Conservation (phyloP, 2,329 filamentous ascomycete genomes). For the Apiospora aurea region DNA sequence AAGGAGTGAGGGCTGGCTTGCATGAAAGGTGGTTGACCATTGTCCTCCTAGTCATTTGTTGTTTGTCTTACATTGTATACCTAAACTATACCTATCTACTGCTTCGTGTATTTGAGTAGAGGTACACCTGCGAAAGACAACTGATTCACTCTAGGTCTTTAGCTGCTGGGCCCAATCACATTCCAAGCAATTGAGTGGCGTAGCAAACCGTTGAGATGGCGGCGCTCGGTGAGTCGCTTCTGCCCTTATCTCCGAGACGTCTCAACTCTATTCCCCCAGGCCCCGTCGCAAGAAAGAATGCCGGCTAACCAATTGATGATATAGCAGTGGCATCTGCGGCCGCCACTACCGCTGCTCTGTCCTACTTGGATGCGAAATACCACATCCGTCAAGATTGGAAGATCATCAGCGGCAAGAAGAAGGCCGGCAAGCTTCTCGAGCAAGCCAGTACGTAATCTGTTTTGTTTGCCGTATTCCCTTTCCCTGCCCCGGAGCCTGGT, state of each 20-base stretch:
- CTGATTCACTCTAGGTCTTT: neutral
- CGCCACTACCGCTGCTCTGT: conserved; percentile 47
- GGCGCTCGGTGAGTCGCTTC: conserved; percentile 14
- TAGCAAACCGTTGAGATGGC: conserved; percentile 16
- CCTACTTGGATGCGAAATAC: conserved; percentile 74
- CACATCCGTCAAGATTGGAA: conserved; percentile 69
- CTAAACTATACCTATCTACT: neutral
- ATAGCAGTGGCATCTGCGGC: conserved; percentile 40
- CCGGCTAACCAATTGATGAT: neutral
- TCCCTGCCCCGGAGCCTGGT: neutral
- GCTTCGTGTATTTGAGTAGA: neutral
- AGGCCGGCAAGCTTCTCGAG: conserved; percentile 51
- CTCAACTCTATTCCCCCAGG: neutral
- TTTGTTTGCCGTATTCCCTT: conserved; percentile 24
- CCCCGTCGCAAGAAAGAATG: neutral
- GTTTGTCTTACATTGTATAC: neutral
- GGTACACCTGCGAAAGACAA: neutral
- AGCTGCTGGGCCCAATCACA: neutral
- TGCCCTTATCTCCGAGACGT: conserved; percentile 4
- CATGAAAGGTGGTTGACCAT: neutral
- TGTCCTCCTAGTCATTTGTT: neutral
- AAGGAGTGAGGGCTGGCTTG: neutral
- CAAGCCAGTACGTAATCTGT: conserved; percentile 52
- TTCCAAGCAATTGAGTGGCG: neutral
- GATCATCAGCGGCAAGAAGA: conserved; percentile 51